Conservation (phyloP, 73 alveolate species). For the Breviolum minutum region DNA sequence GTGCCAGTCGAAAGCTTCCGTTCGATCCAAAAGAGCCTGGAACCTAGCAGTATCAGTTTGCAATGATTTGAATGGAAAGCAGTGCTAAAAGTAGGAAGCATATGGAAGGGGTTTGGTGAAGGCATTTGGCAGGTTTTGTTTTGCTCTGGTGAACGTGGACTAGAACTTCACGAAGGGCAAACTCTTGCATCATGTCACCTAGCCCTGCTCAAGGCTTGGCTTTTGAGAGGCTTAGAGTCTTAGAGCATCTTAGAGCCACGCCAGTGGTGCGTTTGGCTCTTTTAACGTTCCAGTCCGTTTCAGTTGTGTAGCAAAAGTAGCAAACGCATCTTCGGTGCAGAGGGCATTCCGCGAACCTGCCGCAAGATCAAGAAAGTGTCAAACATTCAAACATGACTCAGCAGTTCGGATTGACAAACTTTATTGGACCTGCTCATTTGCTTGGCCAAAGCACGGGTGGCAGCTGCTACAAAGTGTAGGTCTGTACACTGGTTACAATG, state of each 20-base stretch:
- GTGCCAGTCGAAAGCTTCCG: slow-evolving; percentile 71
- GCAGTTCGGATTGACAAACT: background rate
- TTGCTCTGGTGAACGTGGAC: too few species aligned
- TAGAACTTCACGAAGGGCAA: too few species aligned
- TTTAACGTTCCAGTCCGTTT: slow-evolving; percentile 12
- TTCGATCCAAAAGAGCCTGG: slow-evolving; percentile 54
- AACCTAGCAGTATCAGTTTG: background rate
- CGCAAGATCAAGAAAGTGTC: background rate
- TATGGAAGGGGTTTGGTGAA: too few species aligned
- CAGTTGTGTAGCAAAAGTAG: background rate
- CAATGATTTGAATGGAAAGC: background rate
- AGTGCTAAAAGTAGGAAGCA: too few species aligned
- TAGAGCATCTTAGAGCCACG: background rate
- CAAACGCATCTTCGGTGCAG: background rate
- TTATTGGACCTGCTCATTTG: background rate
- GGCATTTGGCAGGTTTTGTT: too few species aligned
- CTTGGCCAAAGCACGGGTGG: too few species aligned
- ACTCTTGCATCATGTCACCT: background rate
- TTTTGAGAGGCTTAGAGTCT: background rate
- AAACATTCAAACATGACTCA: background rate
- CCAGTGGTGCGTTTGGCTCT: background rate
- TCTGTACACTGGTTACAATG: background rate
- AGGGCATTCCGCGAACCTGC: background rate
- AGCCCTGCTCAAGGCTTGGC: slow-evolving; percentile 39
- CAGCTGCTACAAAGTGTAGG: too few species aligned